phyloP scores from a whole-genome alignment of 306 rosid genomes.

The Glycyrrhiza uralensis region DNA sequence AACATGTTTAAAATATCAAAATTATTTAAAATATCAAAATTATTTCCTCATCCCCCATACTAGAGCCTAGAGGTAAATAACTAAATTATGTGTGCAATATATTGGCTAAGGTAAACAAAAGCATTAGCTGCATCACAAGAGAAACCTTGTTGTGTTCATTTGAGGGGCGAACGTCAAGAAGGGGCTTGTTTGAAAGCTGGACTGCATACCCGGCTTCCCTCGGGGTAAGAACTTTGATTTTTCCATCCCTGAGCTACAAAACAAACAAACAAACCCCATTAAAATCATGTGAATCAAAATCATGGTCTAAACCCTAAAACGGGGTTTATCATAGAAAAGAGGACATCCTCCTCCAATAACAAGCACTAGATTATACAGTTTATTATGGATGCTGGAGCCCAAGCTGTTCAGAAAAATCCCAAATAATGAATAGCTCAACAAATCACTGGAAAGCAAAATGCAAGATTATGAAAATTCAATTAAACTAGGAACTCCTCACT shows the following conservation, averaged over 20 bases:
- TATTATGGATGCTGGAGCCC: not conserved
- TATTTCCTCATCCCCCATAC: not conserved
- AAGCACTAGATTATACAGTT: not conserved
- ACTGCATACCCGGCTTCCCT: slow-evolving; percentile 93
- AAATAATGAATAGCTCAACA: not conserved
- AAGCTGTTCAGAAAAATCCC: not conserved
- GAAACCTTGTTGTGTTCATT: slow-evolving; percentile 75
- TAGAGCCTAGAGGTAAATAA: not conserved
- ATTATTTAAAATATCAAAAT: not conserved
- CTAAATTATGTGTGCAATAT: not conserved
- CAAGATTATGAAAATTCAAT: slow-evolving; percentile 1
- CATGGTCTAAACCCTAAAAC: not conserved
- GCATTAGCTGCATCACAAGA: not conserved
- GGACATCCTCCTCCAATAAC: not conserved
- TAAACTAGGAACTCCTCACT: not conserved
- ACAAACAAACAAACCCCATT: slow-evolving; percentile 10
- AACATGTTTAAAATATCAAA: slow-evolving; percentile 2
- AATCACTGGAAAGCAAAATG: not conserved
- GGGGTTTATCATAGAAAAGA: not conserved
- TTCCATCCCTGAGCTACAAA: slow-evolving; percentile 73
- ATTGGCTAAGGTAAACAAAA: slow-evolving; percentile 11
- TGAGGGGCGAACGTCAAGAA: slow-evolving; percentile 93
- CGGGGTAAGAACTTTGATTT: slow-evolving; percentile 74
- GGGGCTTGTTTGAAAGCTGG: slow-evolving; percentile 84
- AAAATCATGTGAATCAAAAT: not conserved